Conservation (phyloP, 805 yeast species). For the Saccharomycopsis javanensis region DNA sequence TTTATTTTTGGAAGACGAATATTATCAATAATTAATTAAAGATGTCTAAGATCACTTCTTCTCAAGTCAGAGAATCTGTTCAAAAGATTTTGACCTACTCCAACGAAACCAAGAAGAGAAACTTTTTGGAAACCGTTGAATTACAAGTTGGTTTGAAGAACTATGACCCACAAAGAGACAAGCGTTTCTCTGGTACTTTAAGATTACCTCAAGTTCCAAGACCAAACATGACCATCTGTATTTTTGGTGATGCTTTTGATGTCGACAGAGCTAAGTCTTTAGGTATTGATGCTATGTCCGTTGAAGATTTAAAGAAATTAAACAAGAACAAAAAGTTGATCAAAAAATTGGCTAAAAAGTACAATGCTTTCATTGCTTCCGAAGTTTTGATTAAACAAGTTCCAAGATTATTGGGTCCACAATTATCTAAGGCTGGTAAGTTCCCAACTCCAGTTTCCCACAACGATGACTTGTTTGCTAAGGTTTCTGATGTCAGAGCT, state of each 20-base stretch:
- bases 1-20: conserved; percentile 71
- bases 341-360: conserved; percentile 99
- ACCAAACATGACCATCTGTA: conserved; percentile 99
- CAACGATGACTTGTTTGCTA: conserved; percentile 92
- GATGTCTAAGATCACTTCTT: conserved; percentile 83
- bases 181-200: conserved; percentile 99
- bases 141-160: conserved; percentile 99
- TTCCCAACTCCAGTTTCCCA: conserved; percentile 99
- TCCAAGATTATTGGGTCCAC: conserved; percentile 99
- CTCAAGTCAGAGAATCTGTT: conserved; percentile 96
- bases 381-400: conserved; percentile 99
- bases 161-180: conserved; percentile 99
- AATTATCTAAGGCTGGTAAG: conserved; percentile 99
- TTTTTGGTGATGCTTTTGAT: conserved; percentile 99
- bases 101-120: conserved; percentile 97
- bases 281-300: conserved; percentile 99
- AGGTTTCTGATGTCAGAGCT: conserved; percentile 95
- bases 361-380: conserved; percentile 99
- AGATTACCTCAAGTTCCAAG: conserved; percentile 98
- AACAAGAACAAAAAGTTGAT: conserved; percentile 99
- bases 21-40: conserved; percentile 24
- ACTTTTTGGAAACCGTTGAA: conserved; percentile 99
- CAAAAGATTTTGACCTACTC: conserved; percentile 84
- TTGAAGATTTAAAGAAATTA: conserved; percentile 98
- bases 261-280: conserved; percentile 99